Evolutionary conservation across 345 rosid genomes (phyloP).

Genomic region (Gossypium raimondii): DNA sequence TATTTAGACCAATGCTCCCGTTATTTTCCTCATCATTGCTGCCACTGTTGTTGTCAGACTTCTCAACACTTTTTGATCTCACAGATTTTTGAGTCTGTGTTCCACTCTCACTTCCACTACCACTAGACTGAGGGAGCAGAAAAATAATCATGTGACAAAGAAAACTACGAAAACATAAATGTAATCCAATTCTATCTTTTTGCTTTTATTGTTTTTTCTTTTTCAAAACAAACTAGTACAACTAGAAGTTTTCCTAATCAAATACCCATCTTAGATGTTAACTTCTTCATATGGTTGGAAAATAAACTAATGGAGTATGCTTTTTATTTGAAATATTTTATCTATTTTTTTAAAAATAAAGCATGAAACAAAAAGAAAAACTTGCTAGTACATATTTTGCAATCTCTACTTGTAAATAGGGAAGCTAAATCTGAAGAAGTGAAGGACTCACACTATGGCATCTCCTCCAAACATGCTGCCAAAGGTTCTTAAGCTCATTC

Average conservation of each 20-base stretch:
- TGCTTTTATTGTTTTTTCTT: background rate
- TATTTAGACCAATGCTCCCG: conserved; percentile 34
- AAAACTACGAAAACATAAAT: background rate
- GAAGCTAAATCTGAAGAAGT: conserved; percentile 12
- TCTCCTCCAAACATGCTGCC: conserved; percentile 24
- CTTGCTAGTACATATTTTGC: background rate
- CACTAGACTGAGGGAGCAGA: conserved; percentile 35
- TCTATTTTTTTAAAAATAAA: conserved; percentile 2
- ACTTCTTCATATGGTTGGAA: conserved; percentile 1
- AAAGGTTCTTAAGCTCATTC: conserved; percentile 8
- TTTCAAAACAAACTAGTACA: background rate
- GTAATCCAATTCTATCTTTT: background rate
- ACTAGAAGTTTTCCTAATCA: background rate
- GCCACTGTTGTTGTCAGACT: conserved; percentile 25
- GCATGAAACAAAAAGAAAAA: background rate
- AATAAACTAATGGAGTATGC: background rate
- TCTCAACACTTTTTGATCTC: conserved; percentile 34
- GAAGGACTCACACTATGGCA: conserved; percentile 48
- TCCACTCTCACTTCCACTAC: conserved; percentile 45
- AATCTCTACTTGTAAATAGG: background rate
- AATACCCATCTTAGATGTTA: background rate
- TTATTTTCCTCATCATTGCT: conserved; percentile 32
- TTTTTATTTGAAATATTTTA: background rate
- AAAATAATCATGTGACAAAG: conserved; percentile 8
- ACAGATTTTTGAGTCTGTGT: conserved; percentile 38